These are phyloP conservation scores for Cyberlindnera maclurae DNA, from an alignment of 805 yeast genomes.

Conservation along the genomic window DNA sequence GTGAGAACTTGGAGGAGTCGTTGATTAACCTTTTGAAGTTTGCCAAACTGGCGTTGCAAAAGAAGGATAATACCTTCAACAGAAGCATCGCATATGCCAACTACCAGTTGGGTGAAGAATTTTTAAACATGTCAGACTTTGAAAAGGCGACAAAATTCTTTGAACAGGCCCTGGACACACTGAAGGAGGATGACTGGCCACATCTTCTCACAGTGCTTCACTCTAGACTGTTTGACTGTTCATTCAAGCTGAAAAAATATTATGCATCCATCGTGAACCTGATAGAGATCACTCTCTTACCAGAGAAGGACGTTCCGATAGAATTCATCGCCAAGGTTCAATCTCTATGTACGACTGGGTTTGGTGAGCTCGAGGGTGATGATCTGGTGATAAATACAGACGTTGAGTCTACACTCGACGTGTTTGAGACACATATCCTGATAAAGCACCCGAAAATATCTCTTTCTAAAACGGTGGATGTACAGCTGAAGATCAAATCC, in stretches of 20 bases:
- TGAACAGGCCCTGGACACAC: slow-evolving; percentile 30
- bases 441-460: slow-evolving; percentile 17
- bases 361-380: slow-evolving; percentile 3
- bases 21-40: slow-evolving; percentile 28
- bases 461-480: slow-evolving; percentile 9
- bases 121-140: slow-evolving; percentile 26
- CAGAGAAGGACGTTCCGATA: slow-evolving; percentile 6
- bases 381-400: slow-evolving; percentile 18
- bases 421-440: slow-evolving; percentile 19
- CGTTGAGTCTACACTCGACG: slow-evolving; percentile 20
- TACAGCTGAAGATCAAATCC: slow-evolving; percentile 29
- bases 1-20: slow-evolving; percentile 7
- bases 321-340: not conserved
- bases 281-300: slow-evolving; percentile 27
- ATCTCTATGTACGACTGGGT: not conserved
- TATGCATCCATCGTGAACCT: slow-evolving; percentile 28
- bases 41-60: slow-evolving; percentile 30
- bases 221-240: slow-evolving; percentile 33
- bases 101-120: slow-evolving; percentile 46
- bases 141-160: slow-evolving; percentile 36
- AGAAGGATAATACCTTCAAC: slow-evolving; percentile 27
- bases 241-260: slow-evolving; percentile 24
- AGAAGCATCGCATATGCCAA: slow-evolving; percentile 37
- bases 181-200: slow-evolving; percentile 38
- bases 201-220: slow-evolving; percentile 27